phyloP scores from a whole-genome alignment of 352 stramenopile genomes.

The Albugo candida region DNA sequence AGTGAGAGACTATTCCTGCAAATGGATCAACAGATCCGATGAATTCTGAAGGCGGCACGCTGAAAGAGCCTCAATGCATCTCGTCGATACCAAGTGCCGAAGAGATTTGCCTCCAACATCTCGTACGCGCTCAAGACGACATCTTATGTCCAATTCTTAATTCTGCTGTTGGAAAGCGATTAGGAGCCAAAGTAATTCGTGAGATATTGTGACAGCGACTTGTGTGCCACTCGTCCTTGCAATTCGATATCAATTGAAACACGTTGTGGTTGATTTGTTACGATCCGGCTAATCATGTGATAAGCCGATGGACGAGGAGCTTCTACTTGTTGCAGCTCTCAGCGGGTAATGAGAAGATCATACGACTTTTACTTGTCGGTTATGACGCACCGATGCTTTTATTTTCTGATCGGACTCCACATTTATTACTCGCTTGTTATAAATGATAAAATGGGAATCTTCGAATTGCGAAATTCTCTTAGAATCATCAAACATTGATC shows the following conservation, averaged over 20 bases:
- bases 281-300: conserved; percentile 29
- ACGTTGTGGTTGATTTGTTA: conserved; percentile 57
- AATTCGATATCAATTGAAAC: conserved; percentile 53
- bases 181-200: conserved; percentile 39
- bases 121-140: conserved; percentile 25
- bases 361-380: conserved; percentile 47
- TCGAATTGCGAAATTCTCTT: conserved; percentile 60
- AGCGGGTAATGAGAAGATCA: conserved; percentile 58
- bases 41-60: no score
- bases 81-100: conserved; percentile 17
- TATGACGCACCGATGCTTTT: conserved; percentile 48
- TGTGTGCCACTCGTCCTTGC: conserved; percentile 44
- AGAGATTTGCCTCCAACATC: conserved; percentile 25
- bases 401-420: conserved; percentile 39
- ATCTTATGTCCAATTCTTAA: conserved; percentile 34
- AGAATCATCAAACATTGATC: conserved; percentile 22
- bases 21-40: no score
- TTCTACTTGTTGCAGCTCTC: conserved; percentile 48
- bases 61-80: background rate
- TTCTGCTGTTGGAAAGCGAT: conserved; percentile 34
- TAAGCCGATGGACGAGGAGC: conserved; percentile 24
- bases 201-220: conserved; percentile 32
- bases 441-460: conserved; percentile 50
- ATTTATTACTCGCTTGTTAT: conserved; percentile 51
- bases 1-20: no score